A percentile compares a stretch with the other conserved stretches of the same genome.
phyloP scores from a whole-genome alignment of 768 basidiomycete species.

The Thelephora aurantiotincta region DNA sequence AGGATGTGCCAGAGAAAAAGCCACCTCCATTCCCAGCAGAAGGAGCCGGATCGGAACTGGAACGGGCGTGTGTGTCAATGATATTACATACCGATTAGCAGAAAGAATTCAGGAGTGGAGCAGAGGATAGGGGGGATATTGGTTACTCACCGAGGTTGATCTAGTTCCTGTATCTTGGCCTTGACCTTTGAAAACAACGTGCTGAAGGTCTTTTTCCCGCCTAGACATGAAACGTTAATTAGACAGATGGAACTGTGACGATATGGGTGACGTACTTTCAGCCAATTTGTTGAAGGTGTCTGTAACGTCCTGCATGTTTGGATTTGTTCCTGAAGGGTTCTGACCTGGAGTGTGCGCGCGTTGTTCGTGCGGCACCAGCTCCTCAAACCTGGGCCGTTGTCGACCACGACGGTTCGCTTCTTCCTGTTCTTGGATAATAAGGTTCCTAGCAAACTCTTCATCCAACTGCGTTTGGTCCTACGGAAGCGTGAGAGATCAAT shows the following conservation, averaged over 20 bases:
- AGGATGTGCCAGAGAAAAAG: not conserved
- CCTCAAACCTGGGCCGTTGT: slow-evolving; percentile 7
- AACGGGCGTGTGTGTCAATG: too few relatives aligned
- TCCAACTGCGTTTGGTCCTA: slow-evolving; percentile 60
- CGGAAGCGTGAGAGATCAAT: slow-evolving; percentile 3
- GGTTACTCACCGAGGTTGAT: slow-evolving; percentile 30
- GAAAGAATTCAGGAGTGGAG: not conserved
- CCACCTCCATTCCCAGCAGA: not conserved
- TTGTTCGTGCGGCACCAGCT: slow-evolving; percentile 9
- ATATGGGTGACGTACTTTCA: slow-evolving; percentile 40
- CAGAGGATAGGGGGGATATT: not conserved
- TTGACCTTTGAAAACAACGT: slow-evolving; percentile 63
- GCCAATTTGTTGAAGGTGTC: slow-evolving; percentile 67
- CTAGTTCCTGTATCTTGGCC: slow-evolving; percentile 74
- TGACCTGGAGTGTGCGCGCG: slow-evolving; percentile 3
- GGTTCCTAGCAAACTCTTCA: slow-evolving; percentile 62
- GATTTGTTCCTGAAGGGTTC: slow-evolving; percentile 9
- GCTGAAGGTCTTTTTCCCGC: slow-evolving; percentile 66
- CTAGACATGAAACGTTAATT: slow-evolving; percentile 7
- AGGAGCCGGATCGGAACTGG: not conserved
- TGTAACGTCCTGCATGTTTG: slow-evolving; percentile 50
- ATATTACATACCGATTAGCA: too few relatives aligned
- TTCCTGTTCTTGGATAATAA: slow-evolving; percentile 39
- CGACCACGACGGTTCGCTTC: slow-evolving; percentile 10
- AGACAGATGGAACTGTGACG: not conserved